Percentiles rank a stretch among this genome's conserved stretches.
Conservation (phyloP, 1,284 basidiomycete species). For the Phenoliferia sp. region DNA sequence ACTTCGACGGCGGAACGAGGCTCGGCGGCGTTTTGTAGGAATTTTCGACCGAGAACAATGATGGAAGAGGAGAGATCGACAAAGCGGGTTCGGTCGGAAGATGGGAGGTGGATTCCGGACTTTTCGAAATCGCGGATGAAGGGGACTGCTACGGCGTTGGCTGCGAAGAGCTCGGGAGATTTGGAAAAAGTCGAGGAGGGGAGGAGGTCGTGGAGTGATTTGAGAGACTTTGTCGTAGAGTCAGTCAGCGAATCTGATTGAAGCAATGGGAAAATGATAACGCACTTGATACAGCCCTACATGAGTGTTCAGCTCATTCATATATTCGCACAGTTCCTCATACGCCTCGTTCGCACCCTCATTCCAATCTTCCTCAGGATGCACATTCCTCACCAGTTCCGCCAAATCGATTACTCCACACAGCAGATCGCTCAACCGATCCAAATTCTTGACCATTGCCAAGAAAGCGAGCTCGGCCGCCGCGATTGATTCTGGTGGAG, state of each 20-base stretch:
- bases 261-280: background rate
- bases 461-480: conserved; percentile 56
- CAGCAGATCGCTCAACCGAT: conserved; percentile 88
- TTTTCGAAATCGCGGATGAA: conserved; percentile 97
- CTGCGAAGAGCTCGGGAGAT: conserved; percentile 33
- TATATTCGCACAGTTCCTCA: conserved; percentile 87
- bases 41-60: conserved; percentile 78
- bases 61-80: conserved; percentile 89
- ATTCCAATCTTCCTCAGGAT: conserved; percentile 81
- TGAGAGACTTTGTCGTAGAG: conserved; percentile 35
- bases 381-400: conserved; percentile 86
- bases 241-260: background rate
- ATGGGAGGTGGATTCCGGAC: conserved; percentile 86
- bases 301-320: conserved; percentile 96
- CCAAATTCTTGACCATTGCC: conserved; percentile 86
- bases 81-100: conserved; percentile 69
- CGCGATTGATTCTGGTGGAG: conserved; percentile 49
- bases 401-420: conserved; percentile 96
- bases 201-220: conserved; percentile 33
- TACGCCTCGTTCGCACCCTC: conserved; percentile 80
- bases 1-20: conserved; percentile 53
- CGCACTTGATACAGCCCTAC: conserved; percentile 82
- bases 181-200: conserved; percentile 24
- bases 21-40: conserved; percentile 53
- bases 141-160: conserved; percentile 63